phyloP scores from a whole-genome alignment of 2,329 filamentous ascomycete species.

The Pyrenophora graminea region DNA sequence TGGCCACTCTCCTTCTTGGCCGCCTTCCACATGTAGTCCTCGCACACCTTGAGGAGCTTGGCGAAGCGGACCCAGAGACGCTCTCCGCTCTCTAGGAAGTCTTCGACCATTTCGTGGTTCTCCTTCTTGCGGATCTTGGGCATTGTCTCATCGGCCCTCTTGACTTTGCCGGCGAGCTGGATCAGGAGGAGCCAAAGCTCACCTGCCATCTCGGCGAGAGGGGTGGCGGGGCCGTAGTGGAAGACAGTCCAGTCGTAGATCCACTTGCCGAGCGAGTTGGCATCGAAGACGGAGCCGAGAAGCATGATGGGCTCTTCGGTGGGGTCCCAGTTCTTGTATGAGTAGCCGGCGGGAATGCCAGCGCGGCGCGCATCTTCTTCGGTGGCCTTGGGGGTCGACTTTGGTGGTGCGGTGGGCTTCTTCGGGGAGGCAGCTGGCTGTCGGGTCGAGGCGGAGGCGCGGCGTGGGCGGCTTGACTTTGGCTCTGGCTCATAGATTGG shows the following conservation, averaged over 20 bases:
- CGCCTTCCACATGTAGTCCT: conserved; percentile 92
- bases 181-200: conserved; percentile 96
- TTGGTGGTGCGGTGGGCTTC: conserved; percentile 38
- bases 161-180: conserved; percentile 90
- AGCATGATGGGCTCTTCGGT: conserved; percentile 91
- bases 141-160: conserved; percentile 80
- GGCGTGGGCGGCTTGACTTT: conserved; percentile 56
- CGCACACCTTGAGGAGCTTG: conserved; percentile 85
- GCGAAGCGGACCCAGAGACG: conserved; percentile 84
- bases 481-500: conserved; percentile 51
- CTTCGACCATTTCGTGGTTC: conserved; percentile 79
- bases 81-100: conserved; percentile 88
- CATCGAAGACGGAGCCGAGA: conserved; percentile 93
- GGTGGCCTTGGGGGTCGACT: conserved; percentile 56
- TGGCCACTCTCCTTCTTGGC: conserved; percentile 68
- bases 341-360: conserved; percentile 86
- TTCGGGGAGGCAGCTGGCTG: conserved; percentile 45
- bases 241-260: conserved; percentile 99
- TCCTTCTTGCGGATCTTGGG: conserved; percentile 72
- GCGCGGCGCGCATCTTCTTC: conserved; percentile 66
- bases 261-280: conserved; percentile 97
- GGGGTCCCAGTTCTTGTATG: conserved; percentile 97
- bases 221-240: conserved; percentile 77
- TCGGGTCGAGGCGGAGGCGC: conserved; percentile 58
- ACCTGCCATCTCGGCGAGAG: conserved; percentile 87